Evolutionary conservation across 2,329 filamentous ascomycete species (phyloP).

Genomic region (Apiospora rasikravindrae): DNA sequence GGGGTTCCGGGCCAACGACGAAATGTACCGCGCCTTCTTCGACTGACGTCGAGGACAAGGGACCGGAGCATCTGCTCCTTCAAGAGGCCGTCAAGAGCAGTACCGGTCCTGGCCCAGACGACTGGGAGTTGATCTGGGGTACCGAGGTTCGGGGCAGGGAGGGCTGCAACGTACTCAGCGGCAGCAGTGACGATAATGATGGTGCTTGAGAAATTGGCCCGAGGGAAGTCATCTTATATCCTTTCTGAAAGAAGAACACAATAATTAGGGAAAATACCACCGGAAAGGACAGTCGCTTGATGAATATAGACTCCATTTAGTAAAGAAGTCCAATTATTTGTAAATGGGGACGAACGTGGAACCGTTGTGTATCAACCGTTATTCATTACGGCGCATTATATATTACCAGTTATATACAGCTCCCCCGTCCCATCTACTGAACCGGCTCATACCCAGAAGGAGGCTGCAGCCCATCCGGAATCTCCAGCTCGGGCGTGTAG

Average conservation of each 20-base stretch:
- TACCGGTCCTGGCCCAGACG: neutral
- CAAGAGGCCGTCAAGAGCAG: neutral
- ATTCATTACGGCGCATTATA: neutral
- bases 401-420: neutral
- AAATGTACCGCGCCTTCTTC: neutral
- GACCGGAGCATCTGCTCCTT: neutral
- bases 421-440: neutral
- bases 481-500: constrained; percentile 46
- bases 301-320: too few species aligned
- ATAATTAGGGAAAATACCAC: too few species aligned
- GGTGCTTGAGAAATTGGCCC: too few species aligned
- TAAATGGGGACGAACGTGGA: too few species aligned
- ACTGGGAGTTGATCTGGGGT: neutral
- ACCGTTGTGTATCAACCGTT: neutral
- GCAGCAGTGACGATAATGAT: neutral
- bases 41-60: neutral
- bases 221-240: too few species aligned
- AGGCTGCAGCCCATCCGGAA: constrained; percentile 49
- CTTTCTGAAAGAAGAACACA: too few species aligned
- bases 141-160: too few species aligned
- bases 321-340: too few species aligned
- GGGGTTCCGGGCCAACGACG: neutral
- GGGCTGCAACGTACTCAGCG: too few species aligned
- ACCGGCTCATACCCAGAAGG: constrained; percentile 43
- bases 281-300: too few species aligned